Evolutionary conservation across 306 rosid genomes (phyloP).

Genomic region (Gleditsia sinensis): DNA sequence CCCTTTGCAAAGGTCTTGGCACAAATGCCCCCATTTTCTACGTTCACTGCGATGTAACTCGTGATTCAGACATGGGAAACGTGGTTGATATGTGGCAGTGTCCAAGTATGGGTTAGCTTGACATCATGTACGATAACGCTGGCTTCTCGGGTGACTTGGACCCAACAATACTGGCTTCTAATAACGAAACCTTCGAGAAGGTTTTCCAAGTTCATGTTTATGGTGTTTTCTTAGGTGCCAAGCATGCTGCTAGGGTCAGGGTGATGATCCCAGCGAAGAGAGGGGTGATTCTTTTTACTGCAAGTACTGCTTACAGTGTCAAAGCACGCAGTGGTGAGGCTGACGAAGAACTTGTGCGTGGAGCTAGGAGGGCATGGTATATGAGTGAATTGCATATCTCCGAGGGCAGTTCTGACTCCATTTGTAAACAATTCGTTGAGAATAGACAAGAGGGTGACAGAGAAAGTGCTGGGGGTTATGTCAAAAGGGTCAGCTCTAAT

Average conservation of each 20-base stretch:
- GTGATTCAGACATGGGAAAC: conserved; percentile 52
- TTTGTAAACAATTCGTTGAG: conserved; percentile 37
- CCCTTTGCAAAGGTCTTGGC: conserved; percentile 47
- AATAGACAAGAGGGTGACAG: conserved; percentile 4
- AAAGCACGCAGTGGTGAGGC: conserved; percentile 72
- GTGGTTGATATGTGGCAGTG: conserved; percentile 47
- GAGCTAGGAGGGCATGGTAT: conserved; percentile 67
- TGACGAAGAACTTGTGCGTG: conserved; percentile 60
- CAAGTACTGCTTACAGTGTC: conserved; percentile 55
- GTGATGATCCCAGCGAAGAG: conserved; percentile 56
- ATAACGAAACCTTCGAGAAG: conserved; percentile 44
- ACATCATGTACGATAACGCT: conserved; percentile 74
- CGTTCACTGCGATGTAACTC: conserved; percentile 61
- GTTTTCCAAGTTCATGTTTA: conserved; percentile 62
- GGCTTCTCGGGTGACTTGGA: conserved; percentile 45
- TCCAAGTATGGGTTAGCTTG: conserved; percentile 63
- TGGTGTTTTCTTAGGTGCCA: conserved; percentile 72
- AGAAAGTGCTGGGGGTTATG: conserved; percentile 7
- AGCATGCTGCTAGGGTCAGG: conserved; percentile 59
- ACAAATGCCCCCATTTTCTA: conserved; percentile 24
- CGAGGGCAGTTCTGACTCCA: conserved; percentile 57
- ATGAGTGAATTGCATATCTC: conserved; percentile 69
- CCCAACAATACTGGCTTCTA: conserved; percentile 18
- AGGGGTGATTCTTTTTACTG: conserved; percentile 62
- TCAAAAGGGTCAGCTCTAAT: conserved; percentile 25